These are phyloP conservation scores for Talaromyces sp. DNA, from an alignment of 2,329 filamentous ascomycete species.

Conservation along the genomic window DNA sequence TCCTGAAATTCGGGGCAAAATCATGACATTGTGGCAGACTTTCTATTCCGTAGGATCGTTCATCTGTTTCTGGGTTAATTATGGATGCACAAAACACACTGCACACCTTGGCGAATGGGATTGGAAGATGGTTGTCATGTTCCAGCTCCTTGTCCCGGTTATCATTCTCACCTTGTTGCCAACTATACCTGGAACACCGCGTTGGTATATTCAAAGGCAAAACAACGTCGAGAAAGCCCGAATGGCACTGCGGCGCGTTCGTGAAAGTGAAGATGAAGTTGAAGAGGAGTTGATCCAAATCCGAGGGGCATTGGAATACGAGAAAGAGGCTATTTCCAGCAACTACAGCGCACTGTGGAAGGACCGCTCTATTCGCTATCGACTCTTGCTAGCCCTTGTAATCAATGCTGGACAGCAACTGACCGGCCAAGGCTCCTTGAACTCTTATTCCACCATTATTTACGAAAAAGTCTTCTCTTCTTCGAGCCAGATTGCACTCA, in stretches of 20 bases:
- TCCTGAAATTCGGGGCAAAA: slow-evolving; percentile 58
- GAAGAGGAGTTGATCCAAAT: slow-evolving; percentile 62
- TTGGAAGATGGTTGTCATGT: slow-evolving; percentile 68
- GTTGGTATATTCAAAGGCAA: slow-evolving; percentile 60
- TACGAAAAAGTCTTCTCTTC: slow-evolving; percentile 65
- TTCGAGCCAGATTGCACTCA: slow-evolving; percentile 59
- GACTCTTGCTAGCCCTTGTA: slow-evolving; percentile 59
- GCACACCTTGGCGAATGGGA: slow-evolving; percentile 62
- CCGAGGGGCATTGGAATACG: slow-evolving; percentile 64
- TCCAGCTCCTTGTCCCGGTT: slow-evolving; percentile 63
- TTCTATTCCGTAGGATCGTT: slow-evolving; percentile 63
- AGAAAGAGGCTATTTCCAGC: slow-evolving; percentile 62
- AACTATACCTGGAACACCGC: slow-evolving; percentile 62
- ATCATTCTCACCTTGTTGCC: slow-evolving; percentile 59
- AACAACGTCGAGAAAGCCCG: slow-evolving; percentile 58
- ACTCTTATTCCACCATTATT: slow-evolving; percentile 67
- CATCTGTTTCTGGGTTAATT: slow-evolving; percentile 63
- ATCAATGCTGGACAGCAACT: slow-evolving; percentile 68
- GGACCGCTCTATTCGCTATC: slow-evolving; percentile 62
- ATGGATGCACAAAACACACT: slow-evolving; percentile 53
- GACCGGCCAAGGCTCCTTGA: slow-evolving; percentile 66
- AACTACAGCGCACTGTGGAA: slow-evolving; percentile 64
- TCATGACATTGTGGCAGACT: slow-evolving; percentile 67
- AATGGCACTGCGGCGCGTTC: slow-evolving; percentile 53
- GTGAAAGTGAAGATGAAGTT: slow-evolving; percentile 60